phyloP scores from a whole-genome alignment of 495 filamentous ascomycete genomes.

The Amniculicola lignicola region DNA sequence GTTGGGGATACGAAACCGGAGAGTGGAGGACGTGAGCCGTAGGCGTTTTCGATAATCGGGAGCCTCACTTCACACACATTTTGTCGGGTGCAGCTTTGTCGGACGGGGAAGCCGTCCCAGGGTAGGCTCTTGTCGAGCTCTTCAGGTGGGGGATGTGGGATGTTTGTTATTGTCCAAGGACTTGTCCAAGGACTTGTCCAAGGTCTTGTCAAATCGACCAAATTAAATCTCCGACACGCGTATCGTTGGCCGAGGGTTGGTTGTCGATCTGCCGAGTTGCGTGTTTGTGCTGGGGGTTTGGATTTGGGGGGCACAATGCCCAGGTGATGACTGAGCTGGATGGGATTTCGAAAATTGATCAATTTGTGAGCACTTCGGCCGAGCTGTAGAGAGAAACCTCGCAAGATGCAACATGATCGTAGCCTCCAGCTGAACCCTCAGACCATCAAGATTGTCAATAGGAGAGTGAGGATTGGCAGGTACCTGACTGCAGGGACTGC shows the following conservation, averaged over 20 bases:
- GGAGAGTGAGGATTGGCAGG: too few relatives aligned
- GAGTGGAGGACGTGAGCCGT: too few relatives aligned
- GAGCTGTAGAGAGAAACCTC: neutral
- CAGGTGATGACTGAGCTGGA: neutral
- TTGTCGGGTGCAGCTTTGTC: too few relatives aligned
- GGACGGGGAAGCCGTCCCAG: neutral
- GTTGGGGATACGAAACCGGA: too few relatives aligned
- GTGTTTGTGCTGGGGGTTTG: too few relatives aligned
- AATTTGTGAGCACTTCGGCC: neutral
- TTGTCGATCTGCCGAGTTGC: neutral
- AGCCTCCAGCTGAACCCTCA: too few relatives aligned
- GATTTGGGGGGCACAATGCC: neutral
- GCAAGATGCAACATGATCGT: too few relatives aligned
- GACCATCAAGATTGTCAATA: too few relatives aligned
- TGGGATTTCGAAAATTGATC: neutral
- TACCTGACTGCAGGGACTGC: too few relatives aligned
- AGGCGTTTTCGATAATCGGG: too few relatives aligned
- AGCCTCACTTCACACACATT: too few relatives aligned
- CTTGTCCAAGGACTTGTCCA: neutral
- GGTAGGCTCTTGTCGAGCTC: neutral
- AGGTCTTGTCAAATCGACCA: neutral
- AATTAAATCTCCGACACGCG: neutral
- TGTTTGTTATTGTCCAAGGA: neutral
- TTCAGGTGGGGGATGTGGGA: neutral
- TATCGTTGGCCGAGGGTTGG: neutral